Base-by-base conservation (phyloP, 2,329 filamentous ascomycete genomes). In the Penicillium sp. region DNA sequence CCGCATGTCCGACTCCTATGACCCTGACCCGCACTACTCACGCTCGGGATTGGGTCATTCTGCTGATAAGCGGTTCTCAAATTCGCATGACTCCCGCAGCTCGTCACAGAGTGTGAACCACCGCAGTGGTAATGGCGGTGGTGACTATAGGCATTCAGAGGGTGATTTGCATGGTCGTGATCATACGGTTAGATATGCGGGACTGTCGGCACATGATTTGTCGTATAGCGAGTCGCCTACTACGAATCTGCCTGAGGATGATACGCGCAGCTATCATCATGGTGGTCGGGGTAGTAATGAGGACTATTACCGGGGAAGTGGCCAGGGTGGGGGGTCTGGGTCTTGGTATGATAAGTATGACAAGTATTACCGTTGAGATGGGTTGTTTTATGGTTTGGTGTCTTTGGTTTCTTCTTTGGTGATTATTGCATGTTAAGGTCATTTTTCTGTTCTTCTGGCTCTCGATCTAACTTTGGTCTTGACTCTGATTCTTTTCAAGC, bases 1-100 rank as follows among this genome's bases (percentile, higher is more conserved):
- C 82, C 90, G 23, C 84, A 79, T 23, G 87, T 80, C 71, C 82
- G 82, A 65, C 83, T 82, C 42, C 76, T 82, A 66, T 42, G 52
- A 53, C 29, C 66, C 62, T 6, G 71, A 70, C 12, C 56, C 66
- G 10, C 58, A 62, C 6, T 68, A 72, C 55, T 44, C 57, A 13
- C 70, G 64, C 39, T 50, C 61, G 5, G 66, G 61, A 13, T 66
- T 39, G 2, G 50, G 50, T 12, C 29, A 25, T 27, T 45, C 50
- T 12, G 9, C 19, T 8, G 50, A 53, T 6, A 43, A 53, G 39
- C 63, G 63, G 8, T 64, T 53, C 48, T 35, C 33, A 15, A 15
- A 35, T 33, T 59, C 62, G 8, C 42, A 43, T 23, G 63, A 67
- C 21, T 65, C 66, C 17, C 68, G 73, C 25, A 76, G 74, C 54